Conservation (phyloP, 2,329 filamentous ascomycete genomes). For the Laburnicola sp. region DNA sequence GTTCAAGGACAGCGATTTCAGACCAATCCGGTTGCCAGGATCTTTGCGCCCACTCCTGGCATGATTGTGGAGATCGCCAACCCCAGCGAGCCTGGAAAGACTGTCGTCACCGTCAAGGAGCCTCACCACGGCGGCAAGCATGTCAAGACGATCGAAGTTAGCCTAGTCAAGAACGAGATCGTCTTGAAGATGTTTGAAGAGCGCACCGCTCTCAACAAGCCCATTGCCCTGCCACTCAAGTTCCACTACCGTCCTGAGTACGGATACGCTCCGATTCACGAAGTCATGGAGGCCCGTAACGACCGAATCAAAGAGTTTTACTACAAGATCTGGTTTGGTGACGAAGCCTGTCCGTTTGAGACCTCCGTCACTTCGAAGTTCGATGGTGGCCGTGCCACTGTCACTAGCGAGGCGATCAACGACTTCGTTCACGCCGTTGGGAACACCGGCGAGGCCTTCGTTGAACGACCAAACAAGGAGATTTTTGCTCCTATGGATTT, state of each 20-base stretch:
- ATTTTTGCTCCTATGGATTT: constrained; percentile 99
- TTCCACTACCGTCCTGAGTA: constrained; percentile 95
- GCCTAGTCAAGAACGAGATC: constrained; percentile 75
- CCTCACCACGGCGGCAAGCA: constrained; percentile 84
- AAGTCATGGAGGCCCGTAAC: constrained; percentile 94
- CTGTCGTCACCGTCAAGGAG: constrained; percentile 83
- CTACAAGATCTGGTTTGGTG: constrained; percentile 95
- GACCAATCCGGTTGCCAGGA: constrained; percentile 90
- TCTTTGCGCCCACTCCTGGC: constrained; percentile 83
- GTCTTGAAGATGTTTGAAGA: constrained; percentile 90
- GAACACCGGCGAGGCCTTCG: constrained; percentile 96
- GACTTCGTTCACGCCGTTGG: constrained; percentile 99
- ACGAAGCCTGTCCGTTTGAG: constrained; percentile 81
- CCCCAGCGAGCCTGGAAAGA: constrained; percentile 81
- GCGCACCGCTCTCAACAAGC: constrained; percentile 78
- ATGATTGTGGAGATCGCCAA: constrained; percentile 85
- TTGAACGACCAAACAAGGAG: constrained; percentile 90
- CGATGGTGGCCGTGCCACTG: constrained; percentile 82
- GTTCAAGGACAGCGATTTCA: constrained; percentile 97
- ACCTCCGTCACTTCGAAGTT: constrained; percentile 84
- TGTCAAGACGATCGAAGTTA: constrained; percentile 84
- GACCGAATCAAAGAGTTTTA: constrained; percentile 99
- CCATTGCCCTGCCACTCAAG: constrained; percentile 79
- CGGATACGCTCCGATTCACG: constrained; percentile 94
- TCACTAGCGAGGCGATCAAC: constrained; percentile 91